Base-by-base conservation (phyloP, 1,284 basidiomycete species). In the Leucoagaricus sp. region DNA sequence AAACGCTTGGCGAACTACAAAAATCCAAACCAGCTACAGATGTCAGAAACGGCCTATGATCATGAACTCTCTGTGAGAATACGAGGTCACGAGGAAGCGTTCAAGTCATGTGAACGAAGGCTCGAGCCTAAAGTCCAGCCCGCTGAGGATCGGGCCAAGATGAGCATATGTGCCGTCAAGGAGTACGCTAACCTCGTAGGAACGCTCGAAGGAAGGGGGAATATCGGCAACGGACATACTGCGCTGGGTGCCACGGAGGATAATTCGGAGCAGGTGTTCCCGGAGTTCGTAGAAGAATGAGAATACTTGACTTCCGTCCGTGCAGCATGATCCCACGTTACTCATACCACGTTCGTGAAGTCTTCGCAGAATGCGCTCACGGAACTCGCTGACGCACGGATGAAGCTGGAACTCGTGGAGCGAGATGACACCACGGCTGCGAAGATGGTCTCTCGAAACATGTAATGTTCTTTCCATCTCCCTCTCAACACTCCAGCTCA, bases 401-500 rank as follows among this genome's bases (percentile, higher is more conserved):
- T 75, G 1, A 84, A 87, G 60, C 72, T 91, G n/a, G 82, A 89
- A 55, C 78, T 76, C 60, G 75, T 83, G 41, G 73, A 78, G 58
- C 70, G 85, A n/a, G 89, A 94, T 59, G 91, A 94, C 60, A 83
- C 79, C 12, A 83, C 86, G 1, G 91, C 93, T 1, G 86, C 89
- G 10, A 90, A 87, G 65, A 92, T 94, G 79, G 92, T 94, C 28
- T 87, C 92, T 54, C 82, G 91, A 47, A 95, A 95, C 70, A 95
- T 94, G 93, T 91, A 64, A 26, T 46, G n/a, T 45, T 49, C 29
- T 46, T 21, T n/a, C 47, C 25, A 47, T 56, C n/a, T 36, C 53
- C 41, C 25, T 3, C 49, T 45, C 33, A 38, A 21, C 50, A n/a
- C 21, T 26, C 53, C 9, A 34, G 49, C 44, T 45, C 31, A 41